A percentile compares a stretch with the other conserved stretches of the same genome.
Conservation (phyloP, 345 rosid species). For the Geranium rotundifolium region DNA sequence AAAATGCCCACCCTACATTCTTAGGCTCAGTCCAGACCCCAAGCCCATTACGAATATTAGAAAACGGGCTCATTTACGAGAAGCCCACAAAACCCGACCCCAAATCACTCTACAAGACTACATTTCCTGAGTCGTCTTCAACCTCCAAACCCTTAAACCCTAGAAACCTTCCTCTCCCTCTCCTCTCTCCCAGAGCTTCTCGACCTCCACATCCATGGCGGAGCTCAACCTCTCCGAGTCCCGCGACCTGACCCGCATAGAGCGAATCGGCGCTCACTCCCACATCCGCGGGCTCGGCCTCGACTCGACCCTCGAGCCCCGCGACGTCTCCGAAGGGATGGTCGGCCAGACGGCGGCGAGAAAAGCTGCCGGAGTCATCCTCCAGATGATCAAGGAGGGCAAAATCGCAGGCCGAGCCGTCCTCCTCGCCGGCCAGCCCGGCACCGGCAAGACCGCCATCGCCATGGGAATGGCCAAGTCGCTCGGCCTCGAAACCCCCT, state of each 20-base stretch:
- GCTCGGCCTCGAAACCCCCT: conserved; percentile 85
- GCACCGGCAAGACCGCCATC: conserved; percentile 91
- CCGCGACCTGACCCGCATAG: conserved; percentile 82
- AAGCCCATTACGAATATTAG: no score
- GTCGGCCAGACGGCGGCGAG: conserved; percentile 74
- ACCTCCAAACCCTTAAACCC: conserved; percentile 18
- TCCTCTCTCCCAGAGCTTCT: neutral
- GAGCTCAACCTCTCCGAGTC: conserved; percentile 67
- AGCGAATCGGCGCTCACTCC: conserved; percentile 92
- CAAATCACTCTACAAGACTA: no score
- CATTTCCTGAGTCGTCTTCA: neutral
- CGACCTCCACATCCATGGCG: conserved; percentile 31
- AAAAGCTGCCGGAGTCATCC: conserved; percentile 88
- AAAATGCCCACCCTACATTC: no score
- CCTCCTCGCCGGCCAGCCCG: conserved; percentile 90
- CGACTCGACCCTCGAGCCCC: conserved; percentile 78
- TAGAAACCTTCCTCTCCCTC: neutral
- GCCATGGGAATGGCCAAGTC: conserved; percentile 99
- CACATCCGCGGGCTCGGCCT: conserved; percentile 92
- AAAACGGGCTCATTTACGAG: no score
- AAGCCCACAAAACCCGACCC: no score
- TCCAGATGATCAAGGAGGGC: conserved; percentile 84
- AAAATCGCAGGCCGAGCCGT: conserved; percentile 87
- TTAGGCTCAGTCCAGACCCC: no score
- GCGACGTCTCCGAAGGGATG: conserved; percentile 84